Conservation (phyloP, 1,139 yeast species). For the Saccharomycopsis hybrid region DNA sequence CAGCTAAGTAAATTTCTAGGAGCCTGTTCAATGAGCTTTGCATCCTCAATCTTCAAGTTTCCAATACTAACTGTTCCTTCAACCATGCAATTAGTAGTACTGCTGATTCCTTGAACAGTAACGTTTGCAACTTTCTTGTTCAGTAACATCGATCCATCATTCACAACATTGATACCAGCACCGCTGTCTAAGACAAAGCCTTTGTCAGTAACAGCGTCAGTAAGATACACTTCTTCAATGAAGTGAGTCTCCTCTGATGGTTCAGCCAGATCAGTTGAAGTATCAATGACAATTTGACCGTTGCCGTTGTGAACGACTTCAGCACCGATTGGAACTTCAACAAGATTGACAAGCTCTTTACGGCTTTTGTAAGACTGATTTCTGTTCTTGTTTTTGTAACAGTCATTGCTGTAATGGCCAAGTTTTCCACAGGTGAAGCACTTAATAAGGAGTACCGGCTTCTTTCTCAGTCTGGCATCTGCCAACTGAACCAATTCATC, state of each 20-base stretch:
- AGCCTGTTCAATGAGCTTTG: background rate
- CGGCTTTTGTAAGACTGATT: background rate
- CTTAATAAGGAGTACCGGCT: background rate
- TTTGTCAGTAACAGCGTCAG: background rate
- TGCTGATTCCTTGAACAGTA: background rate
- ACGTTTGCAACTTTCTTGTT: background rate
- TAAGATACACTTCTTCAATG: background rate
- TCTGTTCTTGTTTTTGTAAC: background rate
- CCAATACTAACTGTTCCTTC: too few species aligned
- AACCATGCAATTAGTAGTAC: too few species aligned
- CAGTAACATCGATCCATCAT: background rate
- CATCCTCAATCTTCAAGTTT: background rate
- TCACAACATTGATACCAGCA: background rate
- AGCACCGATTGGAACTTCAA: background rate
- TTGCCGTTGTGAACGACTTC: background rate
- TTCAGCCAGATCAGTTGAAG: background rate
- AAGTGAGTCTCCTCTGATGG: background rate
- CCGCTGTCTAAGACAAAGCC: background rate
- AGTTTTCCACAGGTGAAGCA: background rate
- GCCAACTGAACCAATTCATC: background rate
- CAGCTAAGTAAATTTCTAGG: background rate
- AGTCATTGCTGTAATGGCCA: background rate
- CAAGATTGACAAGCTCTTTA: background rate
- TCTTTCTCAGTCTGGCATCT: background rate
- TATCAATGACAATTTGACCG: background rate